These are phyloP conservation scores for Rutstroemia sp. DNA, from an alignment of 2,329 filamentous ascomycete species.

Conservation along the genomic window DNA sequence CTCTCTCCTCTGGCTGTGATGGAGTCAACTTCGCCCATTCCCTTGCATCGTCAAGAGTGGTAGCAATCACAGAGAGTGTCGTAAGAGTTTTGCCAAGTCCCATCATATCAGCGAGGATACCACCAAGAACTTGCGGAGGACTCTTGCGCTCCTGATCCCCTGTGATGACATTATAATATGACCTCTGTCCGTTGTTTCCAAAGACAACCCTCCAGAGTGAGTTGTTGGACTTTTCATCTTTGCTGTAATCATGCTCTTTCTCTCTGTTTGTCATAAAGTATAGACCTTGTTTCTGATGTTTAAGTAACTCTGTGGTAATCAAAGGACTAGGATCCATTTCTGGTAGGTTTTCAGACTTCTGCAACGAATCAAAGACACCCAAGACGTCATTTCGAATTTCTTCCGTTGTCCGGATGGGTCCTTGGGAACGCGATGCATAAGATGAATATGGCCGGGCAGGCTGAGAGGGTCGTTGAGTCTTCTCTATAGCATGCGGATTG, in stretches of 20 bases:
- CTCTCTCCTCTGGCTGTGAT: constrained; percentile 22
- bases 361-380: constrained; percentile 79
- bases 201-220: constrained; percentile 69
- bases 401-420: constrained; percentile 59
- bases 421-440: constrained; percentile 31
- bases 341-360: constrained; percentile 67
- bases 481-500: constrained; percentile 58
- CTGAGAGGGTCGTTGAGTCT: constrained; percentile 19
- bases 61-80: constrained; percentile 69
- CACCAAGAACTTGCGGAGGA: constrained; percentile 62
- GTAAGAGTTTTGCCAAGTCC: constrained; percentile 82
- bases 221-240: constrained; percentile 53
- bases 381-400: constrained; percentile 81
- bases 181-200: constrained; percentile 46
- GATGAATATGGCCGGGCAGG: constrained; percentile 24
- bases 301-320: constrained; percentile 63
- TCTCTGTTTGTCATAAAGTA: constrained; percentile 81
- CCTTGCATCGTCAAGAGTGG: constrained; percentile 53
- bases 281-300: constrained; percentile 85
- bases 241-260: constrained; percentile 51
- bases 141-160: constrained; percentile 52
- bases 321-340: constrained; percentile 57
- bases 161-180: constrained; percentile 82
- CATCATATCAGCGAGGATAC: constrained; percentile 81
- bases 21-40: constrained; percentile 53